Base-by-base conservation (phyloP, 2,329 filamentous ascomycete genomes). In the Verruconis gallopava region DNA sequence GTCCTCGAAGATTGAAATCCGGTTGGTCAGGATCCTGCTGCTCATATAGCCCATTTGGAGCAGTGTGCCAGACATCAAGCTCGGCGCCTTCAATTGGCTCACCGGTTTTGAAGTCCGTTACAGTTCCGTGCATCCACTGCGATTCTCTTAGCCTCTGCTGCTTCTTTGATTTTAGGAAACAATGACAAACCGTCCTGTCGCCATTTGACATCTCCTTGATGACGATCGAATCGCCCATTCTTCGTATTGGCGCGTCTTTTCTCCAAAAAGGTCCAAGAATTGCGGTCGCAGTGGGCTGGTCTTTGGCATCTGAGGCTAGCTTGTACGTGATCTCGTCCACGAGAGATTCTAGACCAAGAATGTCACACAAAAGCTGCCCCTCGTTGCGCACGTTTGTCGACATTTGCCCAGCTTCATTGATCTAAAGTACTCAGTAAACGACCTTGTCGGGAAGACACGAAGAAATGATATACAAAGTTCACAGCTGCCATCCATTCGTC, bases 211-310 rank as follows among this genome's bases (percentile, higher is more conserved):
- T 9, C 49, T 41, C 18, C 49, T 55, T 48, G 50, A 61, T 56
- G 15, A 78, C 68, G 47, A 91, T 84, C 51, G 67, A 77, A 36
- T 69, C 72, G 38, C 81, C 85, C 54, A 81, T 81, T n/a, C 75
- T 62, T 37, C 79, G 72, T 44, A 72, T 63, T 4, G 85, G 84
- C 0, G 84, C 76, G 50, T 86, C 72, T 34, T 75, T 70, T 4
- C 83, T 73, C 74, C 83, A 93, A 64, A 93, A 93, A 1, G 85
- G 85, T 0, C 85, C 85, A 0, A 93, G 72, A 49, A 93, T 85
- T 32, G 85, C 77, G 3, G 81, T 82, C 2, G 82, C 74, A 4
- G 84, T 91, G 9, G 77, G 68, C 18, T 58, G 55, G 43, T 64
- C 60, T 17, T 44, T 46, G 1, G 66, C 67, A 30, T 71, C 68